Conservation (phyloP, 768 basidiomycete genomes). For the Tylopilus intermedius region DNA sequence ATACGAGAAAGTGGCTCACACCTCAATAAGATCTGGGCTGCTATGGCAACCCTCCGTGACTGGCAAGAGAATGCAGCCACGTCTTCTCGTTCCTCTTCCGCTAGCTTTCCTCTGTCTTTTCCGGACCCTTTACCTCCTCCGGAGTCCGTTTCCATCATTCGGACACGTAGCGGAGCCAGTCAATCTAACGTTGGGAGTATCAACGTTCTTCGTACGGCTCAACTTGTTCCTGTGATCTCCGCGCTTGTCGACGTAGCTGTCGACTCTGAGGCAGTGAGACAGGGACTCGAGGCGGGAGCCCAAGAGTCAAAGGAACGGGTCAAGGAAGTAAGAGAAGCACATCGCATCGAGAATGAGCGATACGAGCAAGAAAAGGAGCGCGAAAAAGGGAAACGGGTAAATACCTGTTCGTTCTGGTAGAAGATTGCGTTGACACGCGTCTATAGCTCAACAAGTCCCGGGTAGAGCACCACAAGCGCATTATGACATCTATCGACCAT, state of each 20-base stretch:
- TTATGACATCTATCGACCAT: constrained; percentile 48
- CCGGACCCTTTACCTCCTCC: constrained; percentile 61
- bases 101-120: constrained; percentile 32
- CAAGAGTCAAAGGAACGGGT: constrained; percentile 51
- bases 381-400: constrained; percentile 38
- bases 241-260: constrained; percentile 53
- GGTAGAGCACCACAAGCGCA: constrained; percentile 46
- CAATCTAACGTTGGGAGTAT: constrained; percentile 25
- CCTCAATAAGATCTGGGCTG: constrained; percentile 59
- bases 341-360: constrained; percentile 29
- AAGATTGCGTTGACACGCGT: constrained; percentile 1
- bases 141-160: constrained; percentile 33
- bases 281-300: constrained; percentile 56
- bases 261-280: constrained; percentile 43
- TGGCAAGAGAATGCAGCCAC: constrained; percentile 19
- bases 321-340: constrained; percentile 49
- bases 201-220: constrained; percentile 43
- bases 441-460: constrained; percentile 40
- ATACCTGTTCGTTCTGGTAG: background rate
- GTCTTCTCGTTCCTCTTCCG: constrained; percentile 11
- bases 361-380: constrained; percentile 41
- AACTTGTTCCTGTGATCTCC: constrained; percentile 62
- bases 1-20: constrained; percentile 51
- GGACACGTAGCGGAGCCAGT: constrained; percentile 43
- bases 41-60: constrained; percentile 47